Evolutionary conservation across 345 rosid genomes (phyloP).

Genomic region (Laguncularia racemosa): DNA sequence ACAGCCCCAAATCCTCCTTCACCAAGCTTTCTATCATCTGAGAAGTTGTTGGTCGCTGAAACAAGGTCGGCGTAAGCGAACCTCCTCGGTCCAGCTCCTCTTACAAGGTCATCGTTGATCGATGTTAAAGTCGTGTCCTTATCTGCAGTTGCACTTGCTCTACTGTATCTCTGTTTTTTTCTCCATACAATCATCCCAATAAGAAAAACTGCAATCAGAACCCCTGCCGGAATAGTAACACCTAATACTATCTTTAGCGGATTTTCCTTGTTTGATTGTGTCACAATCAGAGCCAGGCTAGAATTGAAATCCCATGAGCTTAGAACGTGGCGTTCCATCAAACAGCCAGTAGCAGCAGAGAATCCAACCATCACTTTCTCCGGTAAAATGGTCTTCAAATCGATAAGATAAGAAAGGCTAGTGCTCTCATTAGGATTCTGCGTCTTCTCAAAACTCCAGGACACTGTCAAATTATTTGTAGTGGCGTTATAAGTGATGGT

Average conservation of each 20-base stretch:
- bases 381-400: slow-evolving; percentile 19
- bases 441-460: slow-evolving; percentile 19
- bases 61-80: slow-evolving; percentile 37
- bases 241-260: slow-evolving; percentile 1
- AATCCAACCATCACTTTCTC: slow-evolving; percentile 31
- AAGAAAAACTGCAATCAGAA: background rate
- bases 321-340: slow-evolving; percentile 11
- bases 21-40: slow-evolving; percentile 43
- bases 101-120: slow-evolving; percentile 39
- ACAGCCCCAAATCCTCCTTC: slow-evolving; percentile 59
- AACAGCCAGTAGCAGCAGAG: slow-evolving; percentile 23
- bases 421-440: slow-evolving; percentile 11
- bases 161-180: slow-evolving; percentile 17
- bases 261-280: background rate
- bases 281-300: slow-evolving; percentile 9
- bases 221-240: slow-evolving; percentile 9
- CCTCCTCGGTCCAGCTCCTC: slow-evolving; percentile 49
- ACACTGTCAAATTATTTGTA: slow-evolving; percentile 21
- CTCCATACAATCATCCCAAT: background rate
- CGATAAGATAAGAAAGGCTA: slow-evolving; percentile 19
- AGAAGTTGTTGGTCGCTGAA: slow-evolving; percentile 41
- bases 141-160: slow-evolving; percentile 12
- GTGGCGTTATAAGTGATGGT: slow-evolving; percentile 25
- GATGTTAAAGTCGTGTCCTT: slow-evolving; percentile 20
- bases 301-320: slow-evolving; percentile 37